These are phyloP conservation scores for Cladosporium sp. DNA, from an alignment of 2,329 filamentous ascomycete species.

Conservation along the genomic window DNA sequence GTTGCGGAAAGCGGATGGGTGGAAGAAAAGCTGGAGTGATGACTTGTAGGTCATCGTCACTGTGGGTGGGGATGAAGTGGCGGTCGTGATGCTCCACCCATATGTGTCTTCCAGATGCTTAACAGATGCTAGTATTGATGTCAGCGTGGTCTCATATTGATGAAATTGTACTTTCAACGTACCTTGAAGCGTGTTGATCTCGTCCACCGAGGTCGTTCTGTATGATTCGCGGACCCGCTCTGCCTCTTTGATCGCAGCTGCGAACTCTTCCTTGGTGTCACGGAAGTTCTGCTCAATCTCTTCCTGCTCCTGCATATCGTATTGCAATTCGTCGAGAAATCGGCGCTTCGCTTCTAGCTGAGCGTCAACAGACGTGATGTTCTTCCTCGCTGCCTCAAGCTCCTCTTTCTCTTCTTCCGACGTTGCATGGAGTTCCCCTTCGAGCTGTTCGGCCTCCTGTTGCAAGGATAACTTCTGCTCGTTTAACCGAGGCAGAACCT, in stretches of 20 bases:
- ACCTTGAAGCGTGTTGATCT: constrained; percentile 78
- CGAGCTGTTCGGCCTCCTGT: constrained; percentile 59
- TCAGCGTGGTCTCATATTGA: constrained; percentile 33
- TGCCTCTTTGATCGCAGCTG: constrained; percentile 73
- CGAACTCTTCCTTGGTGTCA: constrained; percentile 64
- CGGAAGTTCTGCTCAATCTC: constrained; percentile 58
- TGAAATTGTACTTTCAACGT: constrained; percentile 16
- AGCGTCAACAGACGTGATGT: constrained; percentile 60
- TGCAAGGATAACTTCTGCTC: constrained; percentile 59
- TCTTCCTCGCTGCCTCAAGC: constrained; percentile 66
- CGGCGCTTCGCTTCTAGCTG: constrained; percentile 67
- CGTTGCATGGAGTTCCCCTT: constrained; percentile 68
- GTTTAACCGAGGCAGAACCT: constrained; percentile 62
- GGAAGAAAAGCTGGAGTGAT: constrained; percentile 70
- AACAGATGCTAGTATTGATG: constrained; percentile 53
- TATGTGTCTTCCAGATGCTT: constrained; percentile 60
- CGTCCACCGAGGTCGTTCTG: constrained; percentile 79
- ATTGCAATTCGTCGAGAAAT: constrained; percentile 62
- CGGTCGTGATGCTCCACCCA: constrained; percentile 66
- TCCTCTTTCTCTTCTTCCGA: constrained; percentile 78
- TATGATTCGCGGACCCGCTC: constrained; percentile 83
- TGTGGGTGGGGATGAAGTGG: constrained; percentile 55
- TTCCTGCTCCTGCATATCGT: constrained; percentile 65
- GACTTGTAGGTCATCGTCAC: constrained; percentile 71
- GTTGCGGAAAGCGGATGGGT: constrained; percentile 55